Evolutionary conservation across 192 early-diverging fungal genomes (phyloP).

Genomic region (Coemansia sp.): DNA sequence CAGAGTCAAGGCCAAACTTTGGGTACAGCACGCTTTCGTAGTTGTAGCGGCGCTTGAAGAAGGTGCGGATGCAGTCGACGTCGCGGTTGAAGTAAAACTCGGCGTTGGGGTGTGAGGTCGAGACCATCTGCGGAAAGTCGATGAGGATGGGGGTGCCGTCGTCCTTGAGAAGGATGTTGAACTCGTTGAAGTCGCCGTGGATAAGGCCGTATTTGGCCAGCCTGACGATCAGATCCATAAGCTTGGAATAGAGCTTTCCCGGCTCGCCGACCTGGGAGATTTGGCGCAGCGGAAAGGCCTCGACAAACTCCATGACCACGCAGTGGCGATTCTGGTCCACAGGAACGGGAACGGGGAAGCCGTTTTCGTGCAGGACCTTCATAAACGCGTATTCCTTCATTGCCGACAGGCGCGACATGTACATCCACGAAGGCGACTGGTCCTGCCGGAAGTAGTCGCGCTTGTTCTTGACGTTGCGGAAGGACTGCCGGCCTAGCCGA

Average conservation of each 20-base stretch:
- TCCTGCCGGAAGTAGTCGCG: constrained; percentile 94
- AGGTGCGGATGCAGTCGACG: constrained; percentile 94
- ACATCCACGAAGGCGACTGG: constrained; percentile 98
- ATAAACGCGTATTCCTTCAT: constrained; percentile 99
- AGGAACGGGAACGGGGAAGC: constrained; percentile 93
- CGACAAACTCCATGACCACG: constrained; percentile 94
- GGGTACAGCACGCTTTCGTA: constrained; percentile 93
- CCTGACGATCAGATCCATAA: constrained; percentile 96
- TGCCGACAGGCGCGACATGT: constrained; percentile 96
- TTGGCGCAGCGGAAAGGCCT: constrained; percentile 93
- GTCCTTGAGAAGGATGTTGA: constrained; percentile 90
- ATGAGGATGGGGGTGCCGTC: constrained; percentile 86
- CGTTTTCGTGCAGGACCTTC: constrained; percentile 91
- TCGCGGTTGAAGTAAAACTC: constrained; percentile 99
- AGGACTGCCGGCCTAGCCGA: constrained; percentile 91
- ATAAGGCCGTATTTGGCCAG: constrained; percentile 93
- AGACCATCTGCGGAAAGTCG: constrained; percentile 99
- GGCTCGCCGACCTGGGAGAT: constrained; percentile 81
- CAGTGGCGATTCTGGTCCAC: constrained; percentile 93
- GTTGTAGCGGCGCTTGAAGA: constrained; percentile 85
- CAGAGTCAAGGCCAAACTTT: constrained; percentile 76
- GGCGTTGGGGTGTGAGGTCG: constrained; percentile 91
- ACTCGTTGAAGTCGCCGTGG: constrained; percentile 99
- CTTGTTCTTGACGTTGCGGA: constrained; percentile 95
- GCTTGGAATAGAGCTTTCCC: constrained; percentile 85